A percentile compares a stretch with the other conserved stretches of the same genome.
These are phyloP conservation scores for Apiotrichum siamense DNA, from an alignment of 1,284 basidiomycete species.

Conservation along the genomic window DNA sequence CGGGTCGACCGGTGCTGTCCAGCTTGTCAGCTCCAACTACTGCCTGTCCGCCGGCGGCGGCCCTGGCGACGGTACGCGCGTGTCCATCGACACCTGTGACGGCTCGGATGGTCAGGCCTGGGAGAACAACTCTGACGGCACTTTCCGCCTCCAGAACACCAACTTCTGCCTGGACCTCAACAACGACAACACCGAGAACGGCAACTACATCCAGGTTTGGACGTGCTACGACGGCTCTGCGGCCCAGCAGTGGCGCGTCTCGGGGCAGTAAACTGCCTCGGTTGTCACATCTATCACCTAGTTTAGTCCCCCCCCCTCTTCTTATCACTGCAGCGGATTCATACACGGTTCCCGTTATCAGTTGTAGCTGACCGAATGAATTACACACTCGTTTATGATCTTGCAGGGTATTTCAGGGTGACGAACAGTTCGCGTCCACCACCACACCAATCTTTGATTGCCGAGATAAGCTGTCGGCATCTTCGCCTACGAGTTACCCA, in stretches of 20 bases:
- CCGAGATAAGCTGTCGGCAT: no score
- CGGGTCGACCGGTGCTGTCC: background rate
- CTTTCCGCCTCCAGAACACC: background rate
- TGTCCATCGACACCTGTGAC: background rate
- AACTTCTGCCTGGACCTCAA: background rate
- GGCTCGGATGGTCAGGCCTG: background rate
- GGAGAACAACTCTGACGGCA: background rate
- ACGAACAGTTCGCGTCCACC: no score
- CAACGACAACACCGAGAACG: background rate
- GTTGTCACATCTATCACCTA: no score
- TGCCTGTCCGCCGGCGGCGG: constrained; percentile 14
- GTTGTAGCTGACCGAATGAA: no score
- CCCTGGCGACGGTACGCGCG: background rate
- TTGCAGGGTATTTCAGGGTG: no score
- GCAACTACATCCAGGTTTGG: background rate
- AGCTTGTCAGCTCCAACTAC: constrained; percentile 10
- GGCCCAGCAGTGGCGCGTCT: background rate
- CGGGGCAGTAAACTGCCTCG: background rate
- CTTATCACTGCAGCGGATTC: no score
- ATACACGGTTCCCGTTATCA: no score
- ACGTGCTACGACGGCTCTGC: background rate
- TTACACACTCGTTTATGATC: no score
- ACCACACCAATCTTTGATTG: no score
- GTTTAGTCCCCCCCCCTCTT: no score
- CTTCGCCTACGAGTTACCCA: no score